Evolutionary conservation across 1,284 basidiomycete species (phyloP), one percentile per base, ranked within the genome.

Genomic region (Fomitopsis pinicola): DNA sequence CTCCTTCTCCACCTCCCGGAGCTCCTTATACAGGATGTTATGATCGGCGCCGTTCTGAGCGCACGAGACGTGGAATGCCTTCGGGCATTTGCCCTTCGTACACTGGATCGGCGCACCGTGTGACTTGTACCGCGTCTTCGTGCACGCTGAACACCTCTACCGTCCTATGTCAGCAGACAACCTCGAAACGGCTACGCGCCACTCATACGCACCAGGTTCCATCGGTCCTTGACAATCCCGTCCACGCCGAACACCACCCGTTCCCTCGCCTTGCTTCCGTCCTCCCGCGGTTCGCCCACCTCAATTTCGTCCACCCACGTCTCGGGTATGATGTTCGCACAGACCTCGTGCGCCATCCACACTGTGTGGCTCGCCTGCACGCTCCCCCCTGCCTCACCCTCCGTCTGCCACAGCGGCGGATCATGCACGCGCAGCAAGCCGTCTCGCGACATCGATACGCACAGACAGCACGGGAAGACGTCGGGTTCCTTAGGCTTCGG

Each of bases 71-170:
- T 99, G 97, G 75, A 93, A 97, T 0, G 97, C 94, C 68, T 92
- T 93, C 1, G 92, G 82, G 71, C 97, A 97, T 76, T 94, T 95
- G 62, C 94, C 94, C 73, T 94, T 94, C 10, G 93, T 93, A 72
- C 95, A 98, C 70, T 98, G 95, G 35, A 97, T 88, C 60, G 95
- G 95, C 4, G 94, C 94, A 5, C 97, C 97, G 63, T 94, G 89
- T 8, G 78, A 80, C 65, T 89, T 91, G 17, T 82, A 75, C 40
- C 81, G 81, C 30, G 77, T 80, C 70, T 88, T 92, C 33, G 82
- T 80, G 72, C 96, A 98, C 5, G 87, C 83, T 12, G 86, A 82
- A 72, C 96, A 98, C 88, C 95, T 97, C 93, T 96, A 68, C 15
- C 48, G 5, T 15, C 14, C 5, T 9, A 33, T 28, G 28, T 50